Evolutionary conservation across 1,284 basidiomycete genomes (phyloP).

Genomic region (Cystobasidium pallidum): DNA sequence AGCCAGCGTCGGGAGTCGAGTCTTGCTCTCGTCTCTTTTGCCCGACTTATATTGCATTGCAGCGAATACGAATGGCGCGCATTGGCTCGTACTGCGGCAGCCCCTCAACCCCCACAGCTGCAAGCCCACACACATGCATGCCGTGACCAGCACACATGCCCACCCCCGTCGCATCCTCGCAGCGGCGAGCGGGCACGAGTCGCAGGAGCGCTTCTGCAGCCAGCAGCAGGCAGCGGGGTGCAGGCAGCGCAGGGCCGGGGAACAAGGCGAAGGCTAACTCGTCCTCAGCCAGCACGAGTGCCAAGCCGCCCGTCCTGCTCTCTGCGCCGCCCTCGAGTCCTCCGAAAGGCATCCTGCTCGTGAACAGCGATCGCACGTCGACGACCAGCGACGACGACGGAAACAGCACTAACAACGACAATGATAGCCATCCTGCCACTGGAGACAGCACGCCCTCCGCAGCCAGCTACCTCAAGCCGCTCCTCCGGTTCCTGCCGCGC

Average conservation of each 20-base stretch:
- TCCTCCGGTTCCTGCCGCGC: slow-evolving; percentile 33
- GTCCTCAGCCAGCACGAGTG: background rate
- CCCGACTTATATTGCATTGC: too few relatives aligned
- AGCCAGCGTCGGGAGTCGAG: too few relatives aligned
- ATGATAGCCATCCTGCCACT: background rate
- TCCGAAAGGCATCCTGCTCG: slow-evolving; percentile 13
- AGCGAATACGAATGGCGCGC: too few relatives aligned
- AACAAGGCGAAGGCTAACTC: background rate
- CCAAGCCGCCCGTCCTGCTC: background rate
- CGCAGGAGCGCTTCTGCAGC: background rate
- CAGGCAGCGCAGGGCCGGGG: background rate
- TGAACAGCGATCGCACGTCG: slow-evolving; percentile 9
- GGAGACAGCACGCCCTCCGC: background rate
- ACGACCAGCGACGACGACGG: background rate
- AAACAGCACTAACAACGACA: slow-evolving; percentile 6
- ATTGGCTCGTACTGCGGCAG: too few relatives aligned
- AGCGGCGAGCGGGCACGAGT: too few relatives aligned
- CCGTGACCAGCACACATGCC: background rate
- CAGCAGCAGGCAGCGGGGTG: background rate
- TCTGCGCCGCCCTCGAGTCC: background rate
- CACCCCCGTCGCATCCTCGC: background rate
- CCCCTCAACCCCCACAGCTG: too few relatives aligned
- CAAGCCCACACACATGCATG: background rate
- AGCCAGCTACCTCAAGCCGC: slow-evolving; percentile 22
- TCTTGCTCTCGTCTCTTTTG: too few relatives aligned